Evolutionary conservation across 2,329 filamentous ascomycete genomes (phyloP).

Genomic region (Fonsecaea erecta): DNA sequence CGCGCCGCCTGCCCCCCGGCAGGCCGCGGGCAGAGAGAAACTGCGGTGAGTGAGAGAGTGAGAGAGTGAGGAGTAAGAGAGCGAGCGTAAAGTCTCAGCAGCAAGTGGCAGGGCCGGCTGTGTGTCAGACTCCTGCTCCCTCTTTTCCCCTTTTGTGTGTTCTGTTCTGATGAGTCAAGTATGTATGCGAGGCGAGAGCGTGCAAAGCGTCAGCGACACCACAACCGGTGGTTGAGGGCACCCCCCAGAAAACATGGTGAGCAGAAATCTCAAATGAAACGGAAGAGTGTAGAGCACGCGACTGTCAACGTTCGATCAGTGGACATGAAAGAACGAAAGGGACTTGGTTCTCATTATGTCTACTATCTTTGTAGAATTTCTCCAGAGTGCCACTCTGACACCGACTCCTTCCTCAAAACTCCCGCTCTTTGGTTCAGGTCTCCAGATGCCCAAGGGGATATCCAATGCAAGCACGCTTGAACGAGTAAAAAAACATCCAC

Average conservation of each 20-base stretch:
- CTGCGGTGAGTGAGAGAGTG: no score
- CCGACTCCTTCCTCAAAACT: background rate
- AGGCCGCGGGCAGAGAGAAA: background rate
- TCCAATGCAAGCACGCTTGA: constrained; percentile 18
- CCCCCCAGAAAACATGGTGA: no score
- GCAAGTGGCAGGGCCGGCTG: background rate
- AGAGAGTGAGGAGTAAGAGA: no score
- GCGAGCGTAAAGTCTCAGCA: background rate
- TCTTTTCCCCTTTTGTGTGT: background rate
- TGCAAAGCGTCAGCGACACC: background rate
- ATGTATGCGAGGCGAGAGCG: no score
- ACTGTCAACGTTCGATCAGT: background rate
- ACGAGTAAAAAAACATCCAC: background rate
- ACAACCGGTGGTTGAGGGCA: no score
- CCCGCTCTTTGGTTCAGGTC: background rate
- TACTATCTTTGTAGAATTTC: background rate
- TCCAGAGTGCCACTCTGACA: background rate
- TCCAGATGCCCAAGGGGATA: background rate
- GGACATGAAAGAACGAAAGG: background rate
- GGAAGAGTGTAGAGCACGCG: background rate
- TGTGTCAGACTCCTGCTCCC: background rate
- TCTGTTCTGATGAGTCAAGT: background rate
- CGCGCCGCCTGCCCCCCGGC: no score
- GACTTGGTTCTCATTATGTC: background rate
- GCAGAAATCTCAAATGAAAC: no score